phyloP scores from a whole-genome alignment of 2,329 filamentous ascomycete genomes.

The Fusarium sp. region DNA sequence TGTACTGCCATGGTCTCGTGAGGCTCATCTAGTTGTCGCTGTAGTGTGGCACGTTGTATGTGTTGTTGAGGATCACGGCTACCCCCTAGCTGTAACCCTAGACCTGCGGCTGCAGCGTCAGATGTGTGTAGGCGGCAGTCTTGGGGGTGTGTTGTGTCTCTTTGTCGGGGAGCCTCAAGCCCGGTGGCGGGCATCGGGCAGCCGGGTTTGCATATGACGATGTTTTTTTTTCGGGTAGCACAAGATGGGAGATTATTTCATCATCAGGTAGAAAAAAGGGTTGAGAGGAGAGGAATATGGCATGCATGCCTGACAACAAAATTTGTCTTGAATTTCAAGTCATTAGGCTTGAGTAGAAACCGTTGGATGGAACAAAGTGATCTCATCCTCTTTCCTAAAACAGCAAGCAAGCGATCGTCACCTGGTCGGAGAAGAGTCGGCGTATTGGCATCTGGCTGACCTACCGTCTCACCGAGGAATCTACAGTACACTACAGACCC shows the following conservation, averaged over 20 bases:
- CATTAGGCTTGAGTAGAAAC: background rate
- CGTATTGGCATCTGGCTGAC: slow-evolving; percentile 16
- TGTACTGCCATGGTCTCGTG: too few relatives aligned
- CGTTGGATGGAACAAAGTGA: background rate
- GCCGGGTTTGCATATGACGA: background rate
- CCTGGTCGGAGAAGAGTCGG: slow-evolving; percentile 34
- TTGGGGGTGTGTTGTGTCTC: background rate
- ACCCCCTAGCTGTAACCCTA: too few relatives aligned
- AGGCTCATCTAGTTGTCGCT: too few relatives aligned
- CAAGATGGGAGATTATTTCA: background rate
- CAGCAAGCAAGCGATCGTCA: slow-evolving; percentile 6
- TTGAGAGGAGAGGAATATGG: background rate
- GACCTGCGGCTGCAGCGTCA: too few relatives aligned
- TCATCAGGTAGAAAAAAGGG: background rate
- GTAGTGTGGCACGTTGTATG: too few relatives aligned
- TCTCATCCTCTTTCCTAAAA: slow-evolving; percentile 28
- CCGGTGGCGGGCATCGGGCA: slow-evolving; percentile 10
- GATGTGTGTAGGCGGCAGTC: too few relatives aligned
- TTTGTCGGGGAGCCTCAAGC: slow-evolving; percentile 5
- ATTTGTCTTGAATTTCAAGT: background rate
- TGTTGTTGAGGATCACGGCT: too few relatives aligned
- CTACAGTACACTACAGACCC: background rate
- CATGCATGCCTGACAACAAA: background rate
- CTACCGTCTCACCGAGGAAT: slow-evolving; percentile 32
- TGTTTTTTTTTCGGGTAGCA: background rate